Evolutionary conservation across 495 filamentous ascomycete species (phyloP).

Genomic region (Symbiotaphrina buchneri): DNA sequence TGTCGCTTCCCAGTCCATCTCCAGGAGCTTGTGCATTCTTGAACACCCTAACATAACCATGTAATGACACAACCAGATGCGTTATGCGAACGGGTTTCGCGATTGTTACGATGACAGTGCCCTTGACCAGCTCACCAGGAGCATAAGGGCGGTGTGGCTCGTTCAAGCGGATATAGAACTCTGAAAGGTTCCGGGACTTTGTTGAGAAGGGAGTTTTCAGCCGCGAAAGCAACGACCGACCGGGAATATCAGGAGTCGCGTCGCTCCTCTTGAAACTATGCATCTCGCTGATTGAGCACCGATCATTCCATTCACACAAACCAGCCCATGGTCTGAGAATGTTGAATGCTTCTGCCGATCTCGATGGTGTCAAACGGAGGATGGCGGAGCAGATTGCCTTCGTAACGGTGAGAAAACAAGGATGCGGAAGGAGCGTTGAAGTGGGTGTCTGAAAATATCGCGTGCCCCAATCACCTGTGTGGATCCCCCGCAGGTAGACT

Average conservation of each 20-base stretch:
- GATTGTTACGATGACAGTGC: constrained; percentile 60
- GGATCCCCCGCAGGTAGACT: no score
- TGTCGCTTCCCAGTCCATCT: constrained; percentile 26
- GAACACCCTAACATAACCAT: constrained; percentile 77
- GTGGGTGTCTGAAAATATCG: no score
- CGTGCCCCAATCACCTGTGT: no score
- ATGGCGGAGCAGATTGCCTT: no score
- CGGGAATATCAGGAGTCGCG: background rate
- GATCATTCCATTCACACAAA: no score
- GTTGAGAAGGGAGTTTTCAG: constrained; percentile 37
- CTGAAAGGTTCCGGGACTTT: constrained; percentile 49
- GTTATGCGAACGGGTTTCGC: constrained; percentile 70
- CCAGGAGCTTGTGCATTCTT: constrained; percentile 45
- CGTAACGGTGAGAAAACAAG: no score
- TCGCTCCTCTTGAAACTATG: background rate
- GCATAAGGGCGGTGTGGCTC: constrained; percentile 78
- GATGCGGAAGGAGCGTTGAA: no score
- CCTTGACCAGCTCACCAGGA: constrained; percentile 40
- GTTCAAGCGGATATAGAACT: constrained; percentile 62
- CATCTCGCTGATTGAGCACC: no score
- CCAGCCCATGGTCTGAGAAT: no score
- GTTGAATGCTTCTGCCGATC: no score
- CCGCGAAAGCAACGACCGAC: constrained; percentile 29
- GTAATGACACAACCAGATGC: constrained; percentile 68
- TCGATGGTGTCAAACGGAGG: no score